A percentile compares a stretch with the other conserved stretches of the same genome.
Conservation (phyloP, 1,284 basidiomycete genomes). For the Leccinum variabile region DNA sequence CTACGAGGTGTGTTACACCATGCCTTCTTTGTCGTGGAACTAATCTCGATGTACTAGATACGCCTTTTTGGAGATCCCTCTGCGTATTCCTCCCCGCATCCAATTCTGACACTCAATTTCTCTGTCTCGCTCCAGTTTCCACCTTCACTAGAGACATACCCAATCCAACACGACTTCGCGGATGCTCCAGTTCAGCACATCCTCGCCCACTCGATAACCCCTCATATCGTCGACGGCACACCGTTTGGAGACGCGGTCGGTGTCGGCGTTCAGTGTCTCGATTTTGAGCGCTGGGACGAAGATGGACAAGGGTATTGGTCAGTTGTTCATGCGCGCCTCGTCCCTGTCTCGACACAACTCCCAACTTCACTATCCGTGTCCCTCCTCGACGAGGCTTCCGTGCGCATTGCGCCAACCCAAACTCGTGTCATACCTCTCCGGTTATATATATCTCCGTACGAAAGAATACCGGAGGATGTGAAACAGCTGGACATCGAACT, state of each 20-base stretch:
- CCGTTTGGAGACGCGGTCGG: slow-evolving; percentile 69
- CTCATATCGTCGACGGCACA: slow-evolving; percentile 67
- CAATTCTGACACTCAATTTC: slow-evolving; percentile 53
- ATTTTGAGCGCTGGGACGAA: slow-evolving; percentile 15
- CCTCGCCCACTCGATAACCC: slow-evolving; percentile 52
- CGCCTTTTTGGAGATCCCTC: slow-evolving; percentile 75
- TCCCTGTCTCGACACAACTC: slow-evolving; percentile 4
- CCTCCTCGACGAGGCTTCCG: slow-evolving; percentile 34
- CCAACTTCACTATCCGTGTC: slow-evolving; percentile 35
- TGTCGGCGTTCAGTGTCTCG: slow-evolving; percentile 53
- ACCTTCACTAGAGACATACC: background rate
- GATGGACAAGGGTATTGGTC: slow-evolving; percentile 21
- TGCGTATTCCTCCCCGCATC: slow-evolving; percentile 40
- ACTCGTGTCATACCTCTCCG: slow-evolving; percentile 54
- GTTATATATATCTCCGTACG: slow-evolving; percentile 40
- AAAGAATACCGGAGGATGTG: slow-evolving; percentile 30
- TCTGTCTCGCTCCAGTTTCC: slow-evolving; percentile 43
- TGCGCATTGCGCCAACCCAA: slow-evolving; percentile 59
- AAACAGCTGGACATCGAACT: slow-evolving; percentile 41
- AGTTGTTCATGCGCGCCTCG: slow-evolving; percentile 15
- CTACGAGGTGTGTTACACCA: slow-evolving; percentile 27
- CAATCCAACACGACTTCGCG: background rate
- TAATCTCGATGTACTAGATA: slow-evolving; percentile 48
- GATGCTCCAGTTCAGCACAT: slow-evolving; percentile 39
- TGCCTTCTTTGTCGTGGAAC: background rate